Conservation (phyloP, 305 asterid genomes). For the Fraxinus greggii region DNA sequence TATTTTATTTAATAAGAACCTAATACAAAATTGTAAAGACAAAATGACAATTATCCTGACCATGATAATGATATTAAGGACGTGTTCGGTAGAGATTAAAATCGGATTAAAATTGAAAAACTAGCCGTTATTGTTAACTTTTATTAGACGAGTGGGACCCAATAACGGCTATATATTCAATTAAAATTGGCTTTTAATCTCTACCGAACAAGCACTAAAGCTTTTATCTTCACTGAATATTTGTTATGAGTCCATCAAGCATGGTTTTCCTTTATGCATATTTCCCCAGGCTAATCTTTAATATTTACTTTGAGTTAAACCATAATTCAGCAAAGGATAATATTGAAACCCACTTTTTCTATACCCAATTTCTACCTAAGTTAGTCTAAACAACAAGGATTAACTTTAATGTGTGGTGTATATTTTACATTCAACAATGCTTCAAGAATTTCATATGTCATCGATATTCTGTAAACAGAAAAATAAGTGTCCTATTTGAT, state of each 20-base stretch:
- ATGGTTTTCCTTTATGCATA: background rate
- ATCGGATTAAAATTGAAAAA: too few species aligned
- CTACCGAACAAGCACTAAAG: too few species aligned
- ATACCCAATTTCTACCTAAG: constrained; percentile 3
- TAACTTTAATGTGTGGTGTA: background rate
- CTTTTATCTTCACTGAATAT: background rate
- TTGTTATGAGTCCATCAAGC: background rate
- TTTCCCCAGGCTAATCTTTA: constrained; percentile 13
- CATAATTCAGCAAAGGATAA: constrained; percentile 7
- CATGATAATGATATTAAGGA: background rate
- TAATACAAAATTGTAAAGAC: background rate
- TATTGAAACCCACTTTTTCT: constrained; percentile 6
- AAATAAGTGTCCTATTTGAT: constrained; percentile 15
- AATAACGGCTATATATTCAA: too few species aligned
- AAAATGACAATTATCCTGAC: background rate
- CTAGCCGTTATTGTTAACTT: too few species aligned
- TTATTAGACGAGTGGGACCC: too few species aligned
- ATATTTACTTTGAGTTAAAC: constrained; percentile 6
- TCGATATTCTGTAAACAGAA: constrained; percentile 11
- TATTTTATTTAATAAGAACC: background rate
- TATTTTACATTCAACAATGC: constrained; percentile 1
- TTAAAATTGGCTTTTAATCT: too few species aligned
- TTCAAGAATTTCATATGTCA: background rate
- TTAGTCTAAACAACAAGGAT: background rate
- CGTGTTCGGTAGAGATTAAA: too few species aligned